Percentiles rank a stretch among this genome's conserved stretches.
Conservation (phyloP, 177 flowering plant genomes). For the Vitis hybrid region DNA sequence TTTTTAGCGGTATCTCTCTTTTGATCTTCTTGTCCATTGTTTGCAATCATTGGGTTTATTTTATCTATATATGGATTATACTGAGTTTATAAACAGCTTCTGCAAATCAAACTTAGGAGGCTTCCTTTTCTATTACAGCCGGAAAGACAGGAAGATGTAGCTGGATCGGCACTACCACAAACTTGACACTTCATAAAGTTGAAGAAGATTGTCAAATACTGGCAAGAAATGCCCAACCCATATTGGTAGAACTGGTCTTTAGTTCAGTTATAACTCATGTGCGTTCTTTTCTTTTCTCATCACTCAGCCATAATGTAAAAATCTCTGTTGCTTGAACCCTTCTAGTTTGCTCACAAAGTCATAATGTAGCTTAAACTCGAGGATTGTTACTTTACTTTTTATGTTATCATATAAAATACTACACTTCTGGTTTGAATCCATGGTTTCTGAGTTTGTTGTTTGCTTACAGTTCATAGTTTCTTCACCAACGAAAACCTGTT, state of each 20-base stretch:
- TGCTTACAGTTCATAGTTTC: neutral
- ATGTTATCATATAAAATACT: neutral
- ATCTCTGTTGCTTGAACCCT: too few relatives aligned
- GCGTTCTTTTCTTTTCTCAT: neutral
- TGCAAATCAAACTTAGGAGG: neutral
- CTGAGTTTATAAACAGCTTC: neutral
- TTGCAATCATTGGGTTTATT: too few relatives aligned
- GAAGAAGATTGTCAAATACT: neutral
- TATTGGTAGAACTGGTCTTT: neutral
- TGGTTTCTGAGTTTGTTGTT: neutral
- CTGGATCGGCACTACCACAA: neutral
- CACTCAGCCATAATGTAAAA: too few relatives aligned
- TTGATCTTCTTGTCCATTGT: slow-evolving; percentile 1
- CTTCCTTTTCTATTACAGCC: neutral
- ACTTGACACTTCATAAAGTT: neutral
- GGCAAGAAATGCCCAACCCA: slow-evolving; percentile 1
- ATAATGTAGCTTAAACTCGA: too few relatives aligned
- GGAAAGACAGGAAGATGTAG: slow-evolving; percentile 6
- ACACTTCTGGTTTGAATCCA: neutral
- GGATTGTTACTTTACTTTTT: too few relatives aligned
- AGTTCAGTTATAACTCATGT: neutral
- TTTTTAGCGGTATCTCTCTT: neutral
- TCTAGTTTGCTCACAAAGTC: too few relatives aligned
- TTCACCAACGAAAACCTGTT: too few relatives aligned
- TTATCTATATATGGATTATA: neutral